phyloP scores from a whole-genome alignment of 2,329 filamentous ascomycete species.

The Pezicula carpinea region DNA sequence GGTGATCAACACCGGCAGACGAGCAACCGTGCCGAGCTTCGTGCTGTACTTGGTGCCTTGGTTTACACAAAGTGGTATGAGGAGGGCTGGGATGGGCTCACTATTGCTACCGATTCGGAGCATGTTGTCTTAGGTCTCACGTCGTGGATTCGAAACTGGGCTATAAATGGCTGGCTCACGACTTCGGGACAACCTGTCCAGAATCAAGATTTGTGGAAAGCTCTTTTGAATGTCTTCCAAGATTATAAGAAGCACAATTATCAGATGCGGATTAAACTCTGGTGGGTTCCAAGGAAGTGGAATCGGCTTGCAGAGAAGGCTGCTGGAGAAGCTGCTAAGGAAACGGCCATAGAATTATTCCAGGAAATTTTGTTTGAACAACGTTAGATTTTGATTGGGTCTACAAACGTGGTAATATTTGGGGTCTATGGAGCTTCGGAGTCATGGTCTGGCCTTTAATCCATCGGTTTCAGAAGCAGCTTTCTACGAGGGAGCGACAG shows the following conservation, averaged over 20 bases:
- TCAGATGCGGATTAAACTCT: constrained; percentile 39
- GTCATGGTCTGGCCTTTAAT: no score
- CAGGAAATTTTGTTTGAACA: no score
- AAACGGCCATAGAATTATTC: no score
- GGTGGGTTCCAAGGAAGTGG: constrained; percentile 39
- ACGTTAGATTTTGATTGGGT: no score
- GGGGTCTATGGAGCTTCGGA: no score
- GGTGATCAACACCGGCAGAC: constrained; percentile 34
- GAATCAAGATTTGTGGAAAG: constrained; percentile 50
- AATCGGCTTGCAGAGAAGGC: constrained; percentile 38
- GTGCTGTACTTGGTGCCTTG: constrained; percentile 47
- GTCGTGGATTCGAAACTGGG: constrained; percentile 38
- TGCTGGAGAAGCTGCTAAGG: constrained; percentile 34
- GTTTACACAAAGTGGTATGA: constrained; percentile 37
- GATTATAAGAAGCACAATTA: constrained; percentile 26
- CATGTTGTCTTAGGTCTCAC: constrained; percentile 45
- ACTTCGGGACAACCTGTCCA: constrained; percentile 31
- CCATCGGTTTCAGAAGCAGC: no score
- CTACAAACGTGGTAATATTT: no score
- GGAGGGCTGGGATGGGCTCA: constrained; percentile 36
- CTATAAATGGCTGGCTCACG: constrained; percentile 40
- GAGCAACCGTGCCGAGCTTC: constrained; percentile 52
- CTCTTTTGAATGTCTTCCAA: constrained; percentile 39
- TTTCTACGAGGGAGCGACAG: no score
- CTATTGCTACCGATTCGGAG: constrained; percentile 50